phyloP scores from a whole-genome alignment of 1,284 basidiomycete genomes.

The Leccinum pseudoinsigne region DNA sequence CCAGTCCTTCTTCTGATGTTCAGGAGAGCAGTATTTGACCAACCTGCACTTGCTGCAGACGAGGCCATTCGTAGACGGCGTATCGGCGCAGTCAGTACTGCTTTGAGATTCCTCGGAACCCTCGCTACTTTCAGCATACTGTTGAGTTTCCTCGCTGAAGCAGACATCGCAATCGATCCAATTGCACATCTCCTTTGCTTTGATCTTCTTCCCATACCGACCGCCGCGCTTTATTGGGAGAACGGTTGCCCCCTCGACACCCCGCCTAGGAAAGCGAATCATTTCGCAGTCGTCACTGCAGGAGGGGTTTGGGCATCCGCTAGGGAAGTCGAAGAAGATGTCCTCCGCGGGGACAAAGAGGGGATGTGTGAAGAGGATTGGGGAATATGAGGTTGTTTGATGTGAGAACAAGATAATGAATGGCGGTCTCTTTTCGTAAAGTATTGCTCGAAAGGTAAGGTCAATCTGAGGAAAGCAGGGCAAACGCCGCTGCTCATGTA shows the following conservation, averaged over 20 bases:
- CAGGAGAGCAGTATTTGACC: conserved; percentile 70
- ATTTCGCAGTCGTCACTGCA: conserved; percentile 79
- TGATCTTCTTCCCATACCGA: conserved; percentile 46
- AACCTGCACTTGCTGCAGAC: conserved; percentile 73
- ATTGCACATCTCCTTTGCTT: conserved; percentile 67
- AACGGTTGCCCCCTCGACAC: conserved; percentile 56
- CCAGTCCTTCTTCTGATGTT: conserved; percentile 72
- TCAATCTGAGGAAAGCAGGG: conserved; percentile 80
- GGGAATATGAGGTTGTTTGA: conserved; percentile 74
- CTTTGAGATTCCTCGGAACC: conserved; percentile 52
- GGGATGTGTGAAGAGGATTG: conserved; percentile 72
- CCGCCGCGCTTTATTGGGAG: conserved; percentile 58
- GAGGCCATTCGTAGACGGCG: conserved; percentile 40
- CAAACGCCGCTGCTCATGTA: conserved; percentile 62
- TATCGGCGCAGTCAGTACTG: conserved; percentile 36
- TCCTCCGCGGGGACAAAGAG: conserved; percentile 68
- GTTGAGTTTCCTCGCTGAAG: conserved; percentile 48
- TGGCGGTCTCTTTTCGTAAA: conserved; percentile 69
- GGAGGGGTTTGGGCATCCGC: conserved; percentile 71
- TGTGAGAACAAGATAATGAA: conserved; percentile 76
- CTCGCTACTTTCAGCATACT: conserved; percentile 42
- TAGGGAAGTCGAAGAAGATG: conserved; percentile 72
- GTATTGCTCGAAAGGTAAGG: conserved; percentile 66
- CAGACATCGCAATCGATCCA: conserved; percentile 71
- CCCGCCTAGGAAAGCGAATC: conserved; percentile 69